Conservation (phyloP, 257 asterid genomes). For the Rauvolfia tetraphylla region DNA sequence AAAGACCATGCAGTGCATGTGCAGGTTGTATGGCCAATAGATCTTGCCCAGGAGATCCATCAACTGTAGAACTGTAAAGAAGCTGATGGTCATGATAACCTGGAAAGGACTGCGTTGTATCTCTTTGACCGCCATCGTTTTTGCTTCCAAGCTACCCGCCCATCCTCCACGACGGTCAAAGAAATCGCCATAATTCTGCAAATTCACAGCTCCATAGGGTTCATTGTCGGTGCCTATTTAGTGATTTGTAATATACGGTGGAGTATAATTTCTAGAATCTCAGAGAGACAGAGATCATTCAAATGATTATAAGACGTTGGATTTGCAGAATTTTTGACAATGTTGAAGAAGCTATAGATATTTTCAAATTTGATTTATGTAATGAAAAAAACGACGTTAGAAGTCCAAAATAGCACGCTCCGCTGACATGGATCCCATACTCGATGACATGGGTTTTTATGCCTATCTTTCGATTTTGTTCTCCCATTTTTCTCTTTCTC, state of each 20-base stretch:
- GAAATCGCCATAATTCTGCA: background rate
- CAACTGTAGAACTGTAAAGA: background rate
- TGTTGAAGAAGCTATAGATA: too few species aligned
- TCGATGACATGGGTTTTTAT: background rate
- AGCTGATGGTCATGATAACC: background rate
- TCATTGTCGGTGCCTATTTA: too few species aligned
- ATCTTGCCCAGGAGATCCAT: background rate
- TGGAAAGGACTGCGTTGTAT: too few species aligned
- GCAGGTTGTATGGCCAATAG: conserved; percentile 5
- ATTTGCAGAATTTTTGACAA: too few species aligned
- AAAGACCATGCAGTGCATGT: conserved; percentile 11
- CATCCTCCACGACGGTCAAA: too few species aligned
- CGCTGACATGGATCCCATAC: conserved; percentile 27
- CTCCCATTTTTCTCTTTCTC: too few species aligned
- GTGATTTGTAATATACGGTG: too few species aligned
- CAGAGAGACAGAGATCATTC: too few species aligned
- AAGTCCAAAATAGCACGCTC: conserved; percentile 6
- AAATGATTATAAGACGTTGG: too few species aligned
- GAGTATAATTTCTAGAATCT: too few species aligned
- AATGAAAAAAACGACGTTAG: conserved; percentile 14
- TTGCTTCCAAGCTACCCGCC: background rate
- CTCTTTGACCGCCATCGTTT: too few species aligned
- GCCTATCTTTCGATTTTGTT: background rate
- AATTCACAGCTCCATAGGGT: background rate
- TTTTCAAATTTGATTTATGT: background rate